These are phyloP conservation scores for Hypomontagnella monticulosa DNA, from an alignment of 495 filamentous ascomycete species.

Conservation along the genomic window DNA sequence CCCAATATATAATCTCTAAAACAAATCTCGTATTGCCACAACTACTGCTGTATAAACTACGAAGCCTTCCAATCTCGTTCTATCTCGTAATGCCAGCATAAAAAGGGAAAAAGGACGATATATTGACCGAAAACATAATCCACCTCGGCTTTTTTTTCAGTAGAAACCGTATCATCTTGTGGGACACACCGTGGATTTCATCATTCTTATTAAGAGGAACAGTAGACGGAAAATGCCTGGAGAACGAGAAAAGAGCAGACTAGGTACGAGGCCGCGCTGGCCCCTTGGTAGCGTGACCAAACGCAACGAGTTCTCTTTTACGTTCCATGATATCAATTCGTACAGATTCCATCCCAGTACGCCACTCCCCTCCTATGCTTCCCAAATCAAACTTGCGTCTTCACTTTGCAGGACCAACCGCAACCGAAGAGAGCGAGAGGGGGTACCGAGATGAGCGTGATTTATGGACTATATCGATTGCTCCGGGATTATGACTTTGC, in stretches of 20 bases:
- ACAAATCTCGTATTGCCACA: slow-evolving; percentile 29
- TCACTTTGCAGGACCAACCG: slow-evolving; percentile 52
- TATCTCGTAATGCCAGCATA: slow-evolving; percentile 40
- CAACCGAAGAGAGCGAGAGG: slow-evolving; percentile 46
- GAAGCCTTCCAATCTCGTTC: slow-evolving; percentile 42
- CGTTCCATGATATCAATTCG: slow-evolving; percentile 56
- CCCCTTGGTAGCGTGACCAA: slow-evolving; percentile 36
- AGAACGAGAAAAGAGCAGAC: slow-evolving; percentile 35
- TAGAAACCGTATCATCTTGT: slow-evolving; percentile 19
- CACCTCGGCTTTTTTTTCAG: slow-evolving; percentile 18
- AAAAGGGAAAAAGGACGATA: slow-evolving; percentile 26
- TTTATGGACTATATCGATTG: slow-evolving; percentile 60
- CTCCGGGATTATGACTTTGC: slow-evolving; percentile 52
- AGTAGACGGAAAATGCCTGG: slow-evolving; percentile 31
- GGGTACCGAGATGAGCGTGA: slow-evolving; percentile 44
- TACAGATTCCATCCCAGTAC: slow-evolving; percentile 60
- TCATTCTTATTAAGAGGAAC: slow-evolving; percentile 44
- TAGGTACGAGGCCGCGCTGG: slow-evolving; percentile 24
- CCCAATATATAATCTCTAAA: slow-evolving; percentile 13
- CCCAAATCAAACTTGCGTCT: slow-evolving; percentile 53
- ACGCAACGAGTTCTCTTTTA: slow-evolving; percentile 46
- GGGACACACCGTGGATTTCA: slow-evolving; percentile 25
- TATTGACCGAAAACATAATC: slow-evolving; percentile 26
- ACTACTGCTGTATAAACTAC: slow-evolving; percentile 37
- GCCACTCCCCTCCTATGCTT: slow-evolving; percentile 55